Conservation (phyloP, 176 grass and related monocot species). For the Bromus sterilis region DNA sequence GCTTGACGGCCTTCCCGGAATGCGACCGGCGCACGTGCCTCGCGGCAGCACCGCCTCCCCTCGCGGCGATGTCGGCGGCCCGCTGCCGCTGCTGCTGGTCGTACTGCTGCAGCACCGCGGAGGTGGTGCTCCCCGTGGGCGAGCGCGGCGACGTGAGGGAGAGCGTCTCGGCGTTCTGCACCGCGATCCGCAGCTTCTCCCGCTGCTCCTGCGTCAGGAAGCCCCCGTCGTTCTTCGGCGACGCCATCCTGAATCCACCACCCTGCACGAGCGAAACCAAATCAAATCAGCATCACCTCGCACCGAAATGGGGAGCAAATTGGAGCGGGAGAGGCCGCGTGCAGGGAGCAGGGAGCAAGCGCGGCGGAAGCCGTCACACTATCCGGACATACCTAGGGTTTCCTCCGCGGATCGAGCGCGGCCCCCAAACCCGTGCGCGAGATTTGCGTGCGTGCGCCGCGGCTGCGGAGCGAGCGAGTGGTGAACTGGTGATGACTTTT, state of each 20-base stretch:
- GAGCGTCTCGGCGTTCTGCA: slow-evolving; percentile 77
- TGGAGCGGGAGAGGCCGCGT: neutral
- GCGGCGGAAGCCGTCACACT: neutral
- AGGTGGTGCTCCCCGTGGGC: slow-evolving; percentile 38
- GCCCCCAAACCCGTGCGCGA: slow-evolving; percentile 7
- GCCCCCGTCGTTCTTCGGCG: slow-evolving; percentile 75
- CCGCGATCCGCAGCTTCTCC: slow-evolving; percentile 77
- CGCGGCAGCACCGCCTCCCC: neutral
- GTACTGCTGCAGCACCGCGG: slow-evolving; percentile 59
- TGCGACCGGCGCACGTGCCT: slow-evolving; percentile 70
- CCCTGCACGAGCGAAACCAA: slow-evolving; percentile 2
- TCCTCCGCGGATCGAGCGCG: slow-evolving; percentile 37
- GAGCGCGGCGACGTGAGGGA: slow-evolving; percentile 70
- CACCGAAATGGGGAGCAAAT: neutral
- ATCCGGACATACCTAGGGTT: slow-evolving; percentile 31
- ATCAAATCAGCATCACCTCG: neutral
- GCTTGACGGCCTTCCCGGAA: slow-evolving; percentile 82
- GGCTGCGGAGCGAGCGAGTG: neutral
- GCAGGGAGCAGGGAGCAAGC: neutral
- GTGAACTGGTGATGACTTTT: neutral
- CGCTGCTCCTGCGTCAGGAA: slow-evolving; percentile 92
- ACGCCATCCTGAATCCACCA: slow-evolving; percentile 39
- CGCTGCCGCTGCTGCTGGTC: slow-evolving; percentile 34
- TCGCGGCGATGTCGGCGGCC: neutral
- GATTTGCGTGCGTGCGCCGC: slow-evolving; percentile 24